phyloP scores from a whole-genome alignment of 2,329 filamentous ascomycete species.

The Incumbomyces lentus region DNA sequence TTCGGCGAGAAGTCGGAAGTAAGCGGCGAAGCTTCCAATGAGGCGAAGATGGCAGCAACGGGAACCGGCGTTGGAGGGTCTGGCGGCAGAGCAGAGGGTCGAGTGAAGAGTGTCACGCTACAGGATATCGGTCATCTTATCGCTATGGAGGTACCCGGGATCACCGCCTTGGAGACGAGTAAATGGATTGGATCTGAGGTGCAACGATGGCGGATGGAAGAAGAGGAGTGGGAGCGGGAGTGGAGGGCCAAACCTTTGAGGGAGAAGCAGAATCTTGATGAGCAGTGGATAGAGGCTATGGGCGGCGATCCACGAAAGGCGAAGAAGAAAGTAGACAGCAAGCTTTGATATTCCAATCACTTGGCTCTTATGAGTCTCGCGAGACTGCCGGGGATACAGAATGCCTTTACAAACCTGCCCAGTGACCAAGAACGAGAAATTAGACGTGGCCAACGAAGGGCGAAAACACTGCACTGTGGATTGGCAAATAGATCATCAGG shows the following conservation, averaged over 20 bases:
- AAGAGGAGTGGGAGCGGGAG: constrained; percentile 15
- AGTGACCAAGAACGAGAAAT: too few species aligned
- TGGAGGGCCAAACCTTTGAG: constrained; percentile 15
- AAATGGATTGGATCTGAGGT: constrained; percentile 19
- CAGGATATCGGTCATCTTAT: constrained; percentile 20
- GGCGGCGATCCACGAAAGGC: constrained; percentile 14
- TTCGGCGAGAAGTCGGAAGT: constrained; percentile 35
- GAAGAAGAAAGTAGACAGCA: constrained; percentile 9
- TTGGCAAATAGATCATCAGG: too few species aligned
- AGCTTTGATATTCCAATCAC: background rate
- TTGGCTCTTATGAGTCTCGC: too few species aligned
- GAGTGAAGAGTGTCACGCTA: constrained; percentile 20
- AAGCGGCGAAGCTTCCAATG: constrained; percentile 27
- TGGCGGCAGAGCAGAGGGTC: constrained; percentile 45
- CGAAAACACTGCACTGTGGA: too few species aligned
- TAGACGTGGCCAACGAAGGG: too few species aligned
- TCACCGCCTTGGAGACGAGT: constrained; percentile 17
- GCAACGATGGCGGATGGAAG: constrained; percentile 16
- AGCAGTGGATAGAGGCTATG: constrained; percentile 18
- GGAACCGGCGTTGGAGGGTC: constrained; percentile 31
- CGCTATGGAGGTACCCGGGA: constrained; percentile 22
- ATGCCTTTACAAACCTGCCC: too few species aligned
- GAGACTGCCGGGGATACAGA: too few species aligned
- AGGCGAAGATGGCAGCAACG: constrained; percentile 33
- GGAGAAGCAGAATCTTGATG: constrained; percentile 21